Percentiles rank a stretch among this genome's conserved stretches.
Conservation (phyloP, 768 basidiomycete species). For the Phlegmacium glaucopus region DNA sequence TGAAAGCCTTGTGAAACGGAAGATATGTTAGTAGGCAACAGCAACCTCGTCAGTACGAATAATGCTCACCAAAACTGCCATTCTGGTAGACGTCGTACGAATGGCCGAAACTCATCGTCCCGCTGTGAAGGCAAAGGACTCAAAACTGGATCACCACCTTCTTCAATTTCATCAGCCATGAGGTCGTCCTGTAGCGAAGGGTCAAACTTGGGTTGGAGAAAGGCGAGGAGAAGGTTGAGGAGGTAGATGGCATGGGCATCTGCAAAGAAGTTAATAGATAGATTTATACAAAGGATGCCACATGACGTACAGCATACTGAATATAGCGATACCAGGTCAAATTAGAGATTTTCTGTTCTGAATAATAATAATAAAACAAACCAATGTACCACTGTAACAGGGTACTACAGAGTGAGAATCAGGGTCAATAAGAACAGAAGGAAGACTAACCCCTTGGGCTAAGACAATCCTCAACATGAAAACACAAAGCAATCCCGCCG, state of each 20-base stretch:
- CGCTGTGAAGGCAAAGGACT: conserved; percentile 60
- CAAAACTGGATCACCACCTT: conserved; percentile 64
- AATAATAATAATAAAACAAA: conserved; percentile 36
- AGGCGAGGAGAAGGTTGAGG: conserved; percentile 93
- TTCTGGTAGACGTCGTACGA: conserved; percentile 92
- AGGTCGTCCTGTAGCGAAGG: conserved; percentile 93
- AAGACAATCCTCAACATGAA: conserved; percentile 87
- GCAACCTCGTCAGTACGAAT: not conserved
- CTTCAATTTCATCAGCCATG: conserved; percentile 92
- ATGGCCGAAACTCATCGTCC: conserved; percentile 97
- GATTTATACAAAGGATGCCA: not conserved
- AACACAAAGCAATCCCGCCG: conserved; percentile 62
- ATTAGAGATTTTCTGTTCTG: conserved; percentile 1
- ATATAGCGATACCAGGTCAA: not conserved
- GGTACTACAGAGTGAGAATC: conserved; percentile 7
- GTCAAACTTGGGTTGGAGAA: conserved; percentile 97
- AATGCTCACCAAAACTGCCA: conserved; percentile 87
- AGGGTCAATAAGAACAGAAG: not conserved
- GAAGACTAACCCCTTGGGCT: conserved; percentile 77
- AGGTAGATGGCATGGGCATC: conserved; percentile 95
- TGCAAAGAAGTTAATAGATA: conserved; percentile 23
- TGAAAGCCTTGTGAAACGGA: conserved; percentile 61
- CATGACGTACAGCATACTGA: conserved; percentile 66
- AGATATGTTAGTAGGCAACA: conserved; percentile 2
- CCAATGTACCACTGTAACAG: conserved; percentile 83